Percentiles rank a stretch among this genome's conserved stretches.
Evolutionary conservation across 106 monocot species (phyloP).

Genomic region (Acorus gramineus): DNA sequence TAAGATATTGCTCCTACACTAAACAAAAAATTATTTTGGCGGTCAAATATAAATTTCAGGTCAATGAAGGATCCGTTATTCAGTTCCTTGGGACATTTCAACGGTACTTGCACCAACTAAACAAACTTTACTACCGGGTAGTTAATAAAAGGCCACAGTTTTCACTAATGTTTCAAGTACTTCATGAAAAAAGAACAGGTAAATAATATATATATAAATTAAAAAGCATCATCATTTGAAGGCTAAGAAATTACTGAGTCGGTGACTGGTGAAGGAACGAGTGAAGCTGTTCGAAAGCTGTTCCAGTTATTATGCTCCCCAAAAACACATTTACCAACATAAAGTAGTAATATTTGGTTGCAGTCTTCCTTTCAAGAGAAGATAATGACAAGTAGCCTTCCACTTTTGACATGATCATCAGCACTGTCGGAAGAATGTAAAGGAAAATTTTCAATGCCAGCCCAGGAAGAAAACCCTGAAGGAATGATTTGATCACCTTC

Average conservation of each 20-base stretch:
- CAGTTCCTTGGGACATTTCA: background rate
- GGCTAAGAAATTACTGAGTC: slow-evolving; percentile 49
- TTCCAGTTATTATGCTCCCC: slow-evolving; percentile 91
- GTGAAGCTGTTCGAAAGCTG: slow-evolving; percentile 84
- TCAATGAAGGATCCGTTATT: background rate
- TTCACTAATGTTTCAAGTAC: background rate
- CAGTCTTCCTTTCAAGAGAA: slow-evolving; percentile 73
- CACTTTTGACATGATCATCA: slow-evolving; percentile 85
- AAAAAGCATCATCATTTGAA: background rate
- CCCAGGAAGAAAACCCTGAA: slow-evolving; percentile 96
- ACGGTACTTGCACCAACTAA: no score
- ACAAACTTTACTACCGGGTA: no score
- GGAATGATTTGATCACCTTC: slow-evolving; percentile 71
- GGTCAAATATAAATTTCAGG: no score
- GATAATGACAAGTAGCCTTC: slow-evolving; percentile 89
- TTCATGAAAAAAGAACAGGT: background rate
- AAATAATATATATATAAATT: background rate
- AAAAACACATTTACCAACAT: slow-evolving; percentile 92
- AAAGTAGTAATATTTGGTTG: slow-evolving; percentile 89
- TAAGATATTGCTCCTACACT: no score
- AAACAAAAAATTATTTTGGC: no score
- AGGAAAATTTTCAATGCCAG: slow-evolving; percentile 80
- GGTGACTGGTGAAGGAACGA: slow-evolving; percentile 75
- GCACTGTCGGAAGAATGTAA: slow-evolving; percentile 65
- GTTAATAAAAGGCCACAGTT: no score